phyloP scores from a whole-genome alignment of 2,329 filamentous ascomycete species.

The Dendrostoma leiphaemia region DNA sequence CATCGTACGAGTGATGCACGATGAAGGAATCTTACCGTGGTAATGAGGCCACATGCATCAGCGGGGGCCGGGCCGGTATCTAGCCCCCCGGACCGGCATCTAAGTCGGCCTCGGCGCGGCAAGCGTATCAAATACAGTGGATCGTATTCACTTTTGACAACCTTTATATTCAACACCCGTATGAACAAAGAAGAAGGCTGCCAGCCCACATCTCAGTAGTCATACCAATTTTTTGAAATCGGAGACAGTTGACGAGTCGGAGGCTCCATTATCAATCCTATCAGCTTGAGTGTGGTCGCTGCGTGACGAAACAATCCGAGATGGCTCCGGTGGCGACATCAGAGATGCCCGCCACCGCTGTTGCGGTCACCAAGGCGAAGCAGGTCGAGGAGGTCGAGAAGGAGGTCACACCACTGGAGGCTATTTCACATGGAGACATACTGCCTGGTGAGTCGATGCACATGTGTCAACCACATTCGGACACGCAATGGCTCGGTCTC shows the following conservation, averaged over 20 bases:
- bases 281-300: too few relatives aligned
- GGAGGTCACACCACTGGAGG: conserved; percentile 25
- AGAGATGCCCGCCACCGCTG: not conserved
- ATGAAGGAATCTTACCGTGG: too few relatives aligned
- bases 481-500: too few relatives aligned
- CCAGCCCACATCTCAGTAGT: not conserved
- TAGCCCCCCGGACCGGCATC: not conserved
- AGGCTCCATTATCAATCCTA: too few relatives aligned
- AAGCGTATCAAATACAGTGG: not conserved
- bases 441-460: conserved; percentile 22
- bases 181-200: not conserved
- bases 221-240: not conserved
- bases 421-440: conserved; percentile 28
- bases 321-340: conserved; percentile 15
- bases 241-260: too few relatives aligned
- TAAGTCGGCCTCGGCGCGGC: not conserved
- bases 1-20: not conserved
- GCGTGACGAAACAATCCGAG: not conserved
- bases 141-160: not conserved
- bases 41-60: too few relatives aligned
- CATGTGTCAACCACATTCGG: too few relatives aligned
- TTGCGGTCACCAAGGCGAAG: conserved; percentile 10
- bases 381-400: conserved; percentile 12
- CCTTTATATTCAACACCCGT: not conserved
- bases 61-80: not conserved